phyloP scores from a whole-genome alignment of 352 stramenopile genomes.

The Thalassiosira exigua region DNA sequence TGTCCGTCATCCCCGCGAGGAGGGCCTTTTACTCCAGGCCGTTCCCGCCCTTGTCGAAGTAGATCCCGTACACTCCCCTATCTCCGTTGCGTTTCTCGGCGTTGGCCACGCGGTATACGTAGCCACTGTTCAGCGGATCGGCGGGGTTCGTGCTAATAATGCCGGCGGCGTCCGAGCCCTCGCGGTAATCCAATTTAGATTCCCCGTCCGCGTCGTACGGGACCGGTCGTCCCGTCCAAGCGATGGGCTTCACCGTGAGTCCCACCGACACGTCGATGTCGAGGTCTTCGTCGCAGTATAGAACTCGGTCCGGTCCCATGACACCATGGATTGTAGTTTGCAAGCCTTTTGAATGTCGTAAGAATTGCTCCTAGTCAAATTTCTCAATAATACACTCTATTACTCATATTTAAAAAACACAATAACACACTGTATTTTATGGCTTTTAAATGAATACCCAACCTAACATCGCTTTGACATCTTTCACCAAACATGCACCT shows the following conservation, averaged over 20 bases:
- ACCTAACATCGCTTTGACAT: too few relatives aligned
- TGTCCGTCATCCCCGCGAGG: conserved; percentile 27
- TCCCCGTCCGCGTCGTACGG: conserved; percentile 5
- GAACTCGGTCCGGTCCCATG: too few relatives aligned
- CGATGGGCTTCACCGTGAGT: conserved; percentile 24
- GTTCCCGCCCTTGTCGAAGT: conserved; percentile 62
- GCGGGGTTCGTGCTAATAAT: conserved; percentile 2
- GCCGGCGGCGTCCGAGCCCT: conserved; percentile 50
- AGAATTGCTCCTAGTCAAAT: too few relatives aligned
- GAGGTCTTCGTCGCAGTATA: conserved; percentile 20
- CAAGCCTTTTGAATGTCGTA: too few relatives aligned
- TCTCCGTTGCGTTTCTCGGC: conserved; percentile 40
- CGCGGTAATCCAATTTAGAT: conserved; percentile 56
- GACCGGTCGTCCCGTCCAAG: not conserved
- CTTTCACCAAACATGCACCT: too few relatives aligned
- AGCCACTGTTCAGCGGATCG: conserved; percentile 32
- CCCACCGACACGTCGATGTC: conserved; percentile 21
- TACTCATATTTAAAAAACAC: too few relatives aligned
- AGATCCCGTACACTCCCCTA: conserved; percentile 66
- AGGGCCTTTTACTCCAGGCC: conserved; percentile 44
- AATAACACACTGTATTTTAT: too few relatives aligned
- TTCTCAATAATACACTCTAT: too few relatives aligned
- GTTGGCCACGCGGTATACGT: conserved; percentile 72
- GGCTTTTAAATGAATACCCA: too few relatives aligned
- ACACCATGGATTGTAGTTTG: too few relatives aligned